Evolutionary conservation across 768 basidiomycete genomes (phyloP).

Genomic region (Rhizopogon vulgaris): DNA sequence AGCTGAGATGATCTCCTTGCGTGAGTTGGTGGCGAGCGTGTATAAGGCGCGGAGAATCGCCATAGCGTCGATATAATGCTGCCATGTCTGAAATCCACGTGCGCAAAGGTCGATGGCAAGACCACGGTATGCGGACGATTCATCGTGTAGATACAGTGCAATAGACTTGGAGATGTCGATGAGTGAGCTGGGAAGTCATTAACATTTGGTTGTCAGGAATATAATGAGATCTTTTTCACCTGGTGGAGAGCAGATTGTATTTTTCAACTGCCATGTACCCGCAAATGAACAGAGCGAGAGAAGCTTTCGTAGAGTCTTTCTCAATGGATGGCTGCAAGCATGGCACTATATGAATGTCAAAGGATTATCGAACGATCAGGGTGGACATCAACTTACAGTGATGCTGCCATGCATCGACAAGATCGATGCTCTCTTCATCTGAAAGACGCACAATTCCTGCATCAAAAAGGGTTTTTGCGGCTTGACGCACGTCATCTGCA

Average conservation of each 20-base stretch:
- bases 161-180: slow-evolving; percentile 85
- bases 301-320: slow-evolving; percentile 51
- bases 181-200: slow-evolving; percentile 47
- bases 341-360: slow-evolving; percentile 42
- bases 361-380: neutral
- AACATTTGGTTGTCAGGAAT: neutral
- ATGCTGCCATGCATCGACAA: slow-evolving; percentile 62
- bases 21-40: slow-evolving; percentile 62
- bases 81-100: slow-evolving; percentile 91
- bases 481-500: slow-evolving; percentile 68
- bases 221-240: slow-evolving; percentile 34
- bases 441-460: slow-evolving; percentile 60
- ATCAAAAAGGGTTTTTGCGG: slow-evolving; percentile 75
- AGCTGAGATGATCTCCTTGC: slow-evolving; percentile 61
- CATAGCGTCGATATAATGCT: slow-evolving; percentile 88
- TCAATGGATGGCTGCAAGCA: slow-evolving; percentile 55
- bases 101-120: slow-evolving; percentile 87
- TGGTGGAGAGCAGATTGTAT: slow-evolving; percentile 66
- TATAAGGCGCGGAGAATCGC: slow-evolving; percentile 83
- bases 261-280: slow-evolving; percentile 81
- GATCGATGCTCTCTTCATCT: slow-evolving; percentile 54
- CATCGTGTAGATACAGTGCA: slow-evolving; percentile 68
- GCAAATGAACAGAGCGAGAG: slow-evolving; percentile 72
- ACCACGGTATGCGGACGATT: slow-evolving; percentile 55
- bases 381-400: slow-evolving; percentile 38